Base-by-base conservation (phyloP, 805 yeast genomes). In the Groenewaldozyma tartarivorans region DNA sequence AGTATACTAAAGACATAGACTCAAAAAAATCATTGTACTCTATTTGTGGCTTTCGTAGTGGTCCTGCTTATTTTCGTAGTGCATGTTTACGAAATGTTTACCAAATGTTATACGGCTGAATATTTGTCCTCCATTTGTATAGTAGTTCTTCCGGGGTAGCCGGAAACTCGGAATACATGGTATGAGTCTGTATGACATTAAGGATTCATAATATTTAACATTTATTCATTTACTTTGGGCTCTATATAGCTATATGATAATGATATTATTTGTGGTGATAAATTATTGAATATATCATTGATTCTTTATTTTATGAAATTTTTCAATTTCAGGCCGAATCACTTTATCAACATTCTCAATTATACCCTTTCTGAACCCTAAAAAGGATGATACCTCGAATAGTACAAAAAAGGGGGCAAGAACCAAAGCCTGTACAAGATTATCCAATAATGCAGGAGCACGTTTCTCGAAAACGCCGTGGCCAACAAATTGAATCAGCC, bases 331-430 rank as follows among this genome's bases (percentile, higher is more conserved):
- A 6, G 46, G 47, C 22, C 22, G 27, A 11, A 72, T 57, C 55
- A 64, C 46, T 51, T 54, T 46, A 61, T 72, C 69, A 69, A 81
- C 75, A 4, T 56, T 51, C 42, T 62, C 66, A 44, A 75, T 67
- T 41, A 80, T 58, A 20, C 71, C 74, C 40, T 59, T 60, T 50
- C 75, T 68, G 53, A 63, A 72, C 0, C 96, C 96, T n/a, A 77
- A 50, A 42, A 63, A 58, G 52, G 85, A 84, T 11, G 83, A 69
- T 2, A 80, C 54, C 58, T 92, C 97, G 57, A 79, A 84, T 11
- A 79, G 64, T 3, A 87, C 94, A 57, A 90, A 88, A 54, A 75
- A 86, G 1, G 97, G 97, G 1, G 97, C 97, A 47, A 88, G 66
- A 0, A 90, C 86, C 16, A 90, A 58, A 3, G 96, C 92, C 55